These are phyloP conservation scores for Hymenotorrendiella dingleyae DNA, from an alignment of 2,329 filamentous ascomycete genomes.

Conservation along the genomic window DNA sequence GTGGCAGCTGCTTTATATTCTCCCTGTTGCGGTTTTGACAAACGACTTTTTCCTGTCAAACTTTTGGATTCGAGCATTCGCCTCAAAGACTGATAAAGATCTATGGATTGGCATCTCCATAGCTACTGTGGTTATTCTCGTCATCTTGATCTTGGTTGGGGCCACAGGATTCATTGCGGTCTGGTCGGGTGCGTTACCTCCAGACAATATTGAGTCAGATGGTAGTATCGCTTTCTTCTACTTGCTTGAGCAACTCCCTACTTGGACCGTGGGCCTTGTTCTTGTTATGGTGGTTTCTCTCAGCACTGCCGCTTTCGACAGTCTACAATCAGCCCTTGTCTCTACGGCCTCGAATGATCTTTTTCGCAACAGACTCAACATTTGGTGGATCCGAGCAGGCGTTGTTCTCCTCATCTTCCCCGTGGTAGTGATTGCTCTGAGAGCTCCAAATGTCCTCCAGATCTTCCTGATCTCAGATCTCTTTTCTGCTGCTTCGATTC, in stretches of 20 bases:
- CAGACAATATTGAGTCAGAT: slow-evolving; percentile 53
- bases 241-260: slow-evolving; percentile 64
- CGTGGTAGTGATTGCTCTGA: slow-evolving; percentile 66
- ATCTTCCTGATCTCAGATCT: slow-evolving; percentile 81
- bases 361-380: slow-evolving; percentile 73
- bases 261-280: slow-evolving; percentile 77
- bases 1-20: slow-evolving; percentile 81
- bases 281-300: slow-evolving; percentile 75
- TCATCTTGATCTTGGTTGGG: slow-evolving; percentile 69
- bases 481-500: slow-evolving; percentile 69
- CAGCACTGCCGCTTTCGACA: slow-evolving; percentile 74
- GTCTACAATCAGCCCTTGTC: slow-evolving; percentile 76
- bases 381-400: slow-evolving; percentile 64
- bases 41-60: slow-evolving; percentile 84
- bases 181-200: slow-evolving; percentile 65
- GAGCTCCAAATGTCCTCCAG: slow-evolving; percentile 67
- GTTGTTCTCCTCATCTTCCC: slow-evolving; percentile 72
- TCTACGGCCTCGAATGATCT: slow-evolving; percentile 80
- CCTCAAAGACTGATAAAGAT: slow-evolving; percentile 72
- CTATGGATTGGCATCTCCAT: slow-evolving; percentile 69
- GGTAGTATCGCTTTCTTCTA: slow-evolving; percentile 71
- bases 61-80: slow-evolving; percentile 81
- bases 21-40: slow-evolving; percentile 73
- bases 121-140: slow-evolving; percentile 57
- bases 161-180: slow-evolving; percentile 67